Evolutionary conservation across 192 early-diverging fungal genomes (phyloP).

Genomic region (Cladochytrium replicatum): DNA sequence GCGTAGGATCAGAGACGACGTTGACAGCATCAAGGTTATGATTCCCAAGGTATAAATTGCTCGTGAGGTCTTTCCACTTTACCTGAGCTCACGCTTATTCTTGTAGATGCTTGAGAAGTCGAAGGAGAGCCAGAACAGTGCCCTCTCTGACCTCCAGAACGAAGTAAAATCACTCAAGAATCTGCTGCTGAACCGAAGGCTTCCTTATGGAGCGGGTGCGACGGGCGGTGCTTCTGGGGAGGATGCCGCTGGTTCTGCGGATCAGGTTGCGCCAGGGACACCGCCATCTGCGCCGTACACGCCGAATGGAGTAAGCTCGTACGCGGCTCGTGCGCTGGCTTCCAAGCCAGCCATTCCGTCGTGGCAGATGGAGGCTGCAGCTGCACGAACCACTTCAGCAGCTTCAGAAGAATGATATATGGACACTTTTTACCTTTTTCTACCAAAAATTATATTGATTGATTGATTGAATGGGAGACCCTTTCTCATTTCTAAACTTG

Average conservation of each 20-base stretch:
- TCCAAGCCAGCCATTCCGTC: conserved; percentile 32
- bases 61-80: not conserved
- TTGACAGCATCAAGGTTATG: conserved; percentile 58
- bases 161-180: conserved; percentile 92
- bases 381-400: too few relatives aligned
- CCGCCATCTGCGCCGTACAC: not conserved
- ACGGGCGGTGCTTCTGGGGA: too few relatives aligned
- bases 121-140: conserved; percentile 56
- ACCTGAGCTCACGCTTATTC: not conserved
- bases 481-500: too few relatives aligned
- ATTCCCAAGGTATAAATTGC: conserved; percentile 66
- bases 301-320: not conserved
- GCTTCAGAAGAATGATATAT: too few relatives aligned
- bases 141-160: conserved; percentile 72
- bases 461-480: too few relatives aligned
- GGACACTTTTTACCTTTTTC: too few relatives aligned
- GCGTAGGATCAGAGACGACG: conserved; percentile 60
- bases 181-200: conserved; percentile 68
- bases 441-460: too few relatives aligned
- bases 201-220: conserved; percentile 3
- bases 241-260: too few relatives aligned
- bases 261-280: too few relatives aligned
- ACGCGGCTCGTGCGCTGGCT: not conserved
- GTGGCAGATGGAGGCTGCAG: conserved; percentile 29
- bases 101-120: conserved; percentile 62